Evolutionary conservation across 176 grass and related monocot genomes (phyloP).

Genomic region (Raddia distichophylla): DNA sequence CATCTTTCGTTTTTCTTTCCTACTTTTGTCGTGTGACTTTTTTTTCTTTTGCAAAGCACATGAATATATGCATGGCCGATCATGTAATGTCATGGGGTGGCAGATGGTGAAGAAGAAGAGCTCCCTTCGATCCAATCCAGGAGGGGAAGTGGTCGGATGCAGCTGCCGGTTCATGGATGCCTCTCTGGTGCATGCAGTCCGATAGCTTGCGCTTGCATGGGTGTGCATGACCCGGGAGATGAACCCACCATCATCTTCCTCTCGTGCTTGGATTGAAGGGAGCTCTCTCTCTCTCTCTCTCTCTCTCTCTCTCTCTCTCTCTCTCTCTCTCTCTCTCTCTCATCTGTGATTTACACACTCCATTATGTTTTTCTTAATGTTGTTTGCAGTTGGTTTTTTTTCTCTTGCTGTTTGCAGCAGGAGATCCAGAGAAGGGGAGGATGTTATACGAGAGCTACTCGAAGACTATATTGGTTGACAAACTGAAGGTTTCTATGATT

Average conservation of each 20-base stretch:
- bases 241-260: conserved; percentile 60
- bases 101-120: conserved; percentile 32
- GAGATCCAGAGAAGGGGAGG: background rate
- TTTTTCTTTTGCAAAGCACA: background rate
- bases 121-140: conserved; percentile 84
- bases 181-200: conserved; percentile 49
- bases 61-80: background rate
- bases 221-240: conserved; percentile 79
- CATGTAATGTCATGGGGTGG: background rate
- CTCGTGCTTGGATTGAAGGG: conserved; percentile 95
- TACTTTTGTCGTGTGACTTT: background rate
- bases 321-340: background rate
- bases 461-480: background rate
- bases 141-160: conserved; percentile 69
- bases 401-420: background rate
- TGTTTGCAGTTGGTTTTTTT: background rate
- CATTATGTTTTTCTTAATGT: background rate
- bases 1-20: background rate
- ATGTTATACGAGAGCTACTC: background rate
- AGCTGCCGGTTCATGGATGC: conserved; percentile 85
- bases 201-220: conserved; percentile 52
- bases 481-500: background rate
- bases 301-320: conserved; percentile 28
- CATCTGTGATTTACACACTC: background rate
- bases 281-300: conserved; percentile 56